Evolutionary conservation across 129 eudicot genomes (phyloP).

Genomic region (Chrysanthemum lavandulifolium): DNA sequence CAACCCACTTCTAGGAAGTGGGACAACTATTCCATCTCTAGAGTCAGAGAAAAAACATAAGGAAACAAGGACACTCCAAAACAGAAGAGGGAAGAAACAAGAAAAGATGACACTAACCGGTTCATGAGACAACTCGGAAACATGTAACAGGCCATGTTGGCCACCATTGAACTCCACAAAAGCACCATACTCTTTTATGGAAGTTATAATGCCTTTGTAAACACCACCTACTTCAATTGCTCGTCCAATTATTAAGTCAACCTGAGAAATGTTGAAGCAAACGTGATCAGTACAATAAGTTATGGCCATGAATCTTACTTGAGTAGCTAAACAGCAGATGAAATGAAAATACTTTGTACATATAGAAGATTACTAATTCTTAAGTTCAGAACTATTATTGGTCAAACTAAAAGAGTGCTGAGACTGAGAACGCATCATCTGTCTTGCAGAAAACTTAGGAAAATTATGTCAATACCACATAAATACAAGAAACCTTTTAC

Average conservation of each 20-base stretch:
- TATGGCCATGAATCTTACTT: background rate
- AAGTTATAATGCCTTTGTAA: slow-evolving; percentile 69
- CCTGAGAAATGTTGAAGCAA: slow-evolving; percentile 36
- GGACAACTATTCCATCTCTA: background rate
- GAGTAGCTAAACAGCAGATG: background rate
- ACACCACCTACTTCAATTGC: slow-evolving; percentile 86
- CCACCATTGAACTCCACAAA: slow-evolving; percentile 99
- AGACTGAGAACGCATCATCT: background rate
- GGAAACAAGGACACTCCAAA: background rate
- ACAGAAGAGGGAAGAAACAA: background rate
- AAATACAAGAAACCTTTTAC: too few species aligned
- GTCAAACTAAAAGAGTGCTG: background rate
- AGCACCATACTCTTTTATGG: slow-evolving; percentile 95
- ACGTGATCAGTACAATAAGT: slow-evolving; percentile 2
- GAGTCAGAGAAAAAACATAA: background rate
- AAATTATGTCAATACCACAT: background rate
- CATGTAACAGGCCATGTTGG: slow-evolving; percentile 93
- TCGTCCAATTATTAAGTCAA: slow-evolving; percentile 86
- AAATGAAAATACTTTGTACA: background rate
- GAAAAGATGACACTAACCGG: slow-evolving; percentile 53
- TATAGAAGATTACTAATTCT: background rate
- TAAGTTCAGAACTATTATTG: background rate
- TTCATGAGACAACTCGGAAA: slow-evolving; percentile 87
- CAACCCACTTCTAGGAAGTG: background rate
- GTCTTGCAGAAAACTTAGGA: background rate